A percentile compares a stretch with the other conserved stretches of the same genome.
Conservation (phyloP, 2,329 filamentous ascomycete species). For the Myriosclerotinia curreyana region DNA sequence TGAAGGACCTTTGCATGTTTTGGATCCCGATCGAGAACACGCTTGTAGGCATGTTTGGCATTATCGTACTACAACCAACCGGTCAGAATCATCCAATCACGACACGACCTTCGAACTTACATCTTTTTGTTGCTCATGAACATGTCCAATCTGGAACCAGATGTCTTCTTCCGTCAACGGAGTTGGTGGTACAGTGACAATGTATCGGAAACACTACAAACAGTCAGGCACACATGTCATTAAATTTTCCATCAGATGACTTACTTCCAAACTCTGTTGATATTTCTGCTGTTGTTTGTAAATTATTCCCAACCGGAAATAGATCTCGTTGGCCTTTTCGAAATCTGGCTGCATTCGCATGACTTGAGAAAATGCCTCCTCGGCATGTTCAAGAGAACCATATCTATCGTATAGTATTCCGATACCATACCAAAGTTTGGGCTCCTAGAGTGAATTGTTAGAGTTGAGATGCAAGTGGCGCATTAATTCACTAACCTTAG, state of each 20-base stretch:
- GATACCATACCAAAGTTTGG: conserved; percentile 98
- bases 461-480: conserved; percentile 10
- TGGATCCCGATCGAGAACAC: conserved; percentile 89
- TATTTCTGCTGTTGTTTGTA: conserved; percentile 99
- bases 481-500: conserved; percentile 61
- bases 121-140: conserved; percentile 98
- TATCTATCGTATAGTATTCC: conserved; percentile 97
- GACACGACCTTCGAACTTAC: conserved; percentile 53
- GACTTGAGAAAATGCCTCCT: conserved; percentile 96
- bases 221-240: conserved; percentile 25
- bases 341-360: conserved; percentile 98
- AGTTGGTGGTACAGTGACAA: conserved; percentile 86
- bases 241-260: conserved; percentile 34
- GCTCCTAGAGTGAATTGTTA: conserved; percentile 58
- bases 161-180: conserved; percentile 97
- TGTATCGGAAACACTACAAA: conserved; percentile 91
- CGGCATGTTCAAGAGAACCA: conserved; percentile 92
- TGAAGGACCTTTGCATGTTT: conserved; percentile 98
- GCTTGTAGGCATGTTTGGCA: conserved; percentile 87
- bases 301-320: conserved; percentile 98
- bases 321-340: conserved; percentile 98
- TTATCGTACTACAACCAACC: conserved; percentile 69
- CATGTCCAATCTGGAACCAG: conserved; percentile 99
- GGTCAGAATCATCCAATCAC: conserved; percentile 35
- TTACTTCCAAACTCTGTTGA: conserved; percentile 82